These are phyloP conservation scores for Fusarium brachygibbosum DNA, from an alignment of 2,329 filamentous ascomycete genomes.

Conservation along the genomic window DNA sequence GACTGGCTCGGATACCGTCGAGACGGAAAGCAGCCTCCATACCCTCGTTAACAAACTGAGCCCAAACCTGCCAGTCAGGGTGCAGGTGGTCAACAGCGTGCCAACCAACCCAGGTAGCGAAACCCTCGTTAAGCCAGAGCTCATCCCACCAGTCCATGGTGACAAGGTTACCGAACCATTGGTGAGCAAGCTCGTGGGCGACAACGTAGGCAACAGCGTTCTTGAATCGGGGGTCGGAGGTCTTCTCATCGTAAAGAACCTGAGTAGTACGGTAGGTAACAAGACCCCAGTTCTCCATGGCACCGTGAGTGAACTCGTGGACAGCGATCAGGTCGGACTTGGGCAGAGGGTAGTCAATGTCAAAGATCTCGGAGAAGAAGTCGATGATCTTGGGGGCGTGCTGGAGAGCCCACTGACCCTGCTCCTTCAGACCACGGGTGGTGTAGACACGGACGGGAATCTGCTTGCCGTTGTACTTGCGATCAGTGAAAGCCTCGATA, in stretches of 20 bases:
- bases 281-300: constrained; percentile 97
- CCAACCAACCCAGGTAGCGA: constrained; percentile 99
- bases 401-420: constrained; percentile 89
- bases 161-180: constrained; percentile 96
- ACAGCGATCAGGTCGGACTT: constrained; percentile 93
- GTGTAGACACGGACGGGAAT: constrained; percentile 97
- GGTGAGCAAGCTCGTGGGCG: constrained; percentile 96
- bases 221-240: constrained; percentile 89
- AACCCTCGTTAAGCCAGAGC: constrained; percentile 95
- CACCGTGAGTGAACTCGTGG: constrained; percentile 89
- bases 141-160: constrained; percentile 99
- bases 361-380: constrained; percentile 95
- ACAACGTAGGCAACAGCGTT: constrained; percentile 97
- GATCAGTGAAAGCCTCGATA: constrained; percentile 89
- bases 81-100: constrained; percentile 90
- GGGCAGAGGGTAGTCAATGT: constrained; percentile 91
- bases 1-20: constrained; percentile 90
- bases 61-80: constrained; percentile 98
- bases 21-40: constrained; percentile 92
- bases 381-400: constrained; percentile 95
- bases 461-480: constrained; percentile 90
- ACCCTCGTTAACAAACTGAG: constrained; percentile 95
- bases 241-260: constrained; percentile 94
- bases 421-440: constrained; percentile 91
- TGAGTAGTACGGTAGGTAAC: constrained; percentile 97